These are phyloP conservation scores for Suillus spraguei DNA, from an alignment of 768 basidiomycete genomes.

Conservation along the genomic window DNA sequence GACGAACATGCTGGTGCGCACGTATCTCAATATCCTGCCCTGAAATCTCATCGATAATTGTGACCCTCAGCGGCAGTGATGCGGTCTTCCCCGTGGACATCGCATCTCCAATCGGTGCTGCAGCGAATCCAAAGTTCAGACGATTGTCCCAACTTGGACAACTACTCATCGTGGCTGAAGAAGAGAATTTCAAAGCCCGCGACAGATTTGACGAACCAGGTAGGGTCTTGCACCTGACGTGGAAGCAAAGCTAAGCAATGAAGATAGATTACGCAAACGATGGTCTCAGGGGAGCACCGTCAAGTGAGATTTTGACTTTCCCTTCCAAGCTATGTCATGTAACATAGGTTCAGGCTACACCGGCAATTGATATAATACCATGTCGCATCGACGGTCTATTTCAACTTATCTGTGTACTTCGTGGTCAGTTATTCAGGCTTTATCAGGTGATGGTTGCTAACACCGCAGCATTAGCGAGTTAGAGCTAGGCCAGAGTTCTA, in stretches of 20 bases:
- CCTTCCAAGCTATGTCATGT: not conserved
- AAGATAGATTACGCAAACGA: not conserved
- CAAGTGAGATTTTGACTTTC: not conserved
- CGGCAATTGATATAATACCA: slow-evolving; percentile 17
- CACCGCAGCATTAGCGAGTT: slow-evolving; percentile 17
- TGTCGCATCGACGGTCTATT: slow-evolving; percentile 19
- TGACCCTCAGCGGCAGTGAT: not conserved
- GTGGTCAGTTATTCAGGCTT: not conserved
- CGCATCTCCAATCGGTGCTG: slow-evolving; percentile 44
- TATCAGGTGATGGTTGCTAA: not conserved
- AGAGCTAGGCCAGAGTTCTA: slow-evolving; percentile 21
- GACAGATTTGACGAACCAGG: slow-evolving; percentile 31
- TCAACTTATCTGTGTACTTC: slow-evolving; percentile 22
- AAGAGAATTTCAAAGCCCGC: slow-evolving; percentile 32
- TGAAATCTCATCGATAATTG: not conserved
- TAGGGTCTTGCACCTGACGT: slow-evolving; percentile 12
- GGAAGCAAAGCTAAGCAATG: not conserved
- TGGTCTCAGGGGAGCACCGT: not conserved
- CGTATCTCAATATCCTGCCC: not conserved
- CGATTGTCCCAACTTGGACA: slow-evolving; percentile 14
- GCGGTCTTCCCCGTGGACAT: slow-evolving; percentile 46
- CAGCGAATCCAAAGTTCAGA: slow-evolving; percentile 26
- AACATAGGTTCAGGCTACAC: not conserved
- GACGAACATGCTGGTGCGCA: slow-evolving; percentile 32
- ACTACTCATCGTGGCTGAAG: slow-evolving; percentile 34